Evolutionary conservation across 257 asterid species (phyloP), one percentile per base, ranked within the genome.

Genomic region (Solanum paucissectum): DNA sequence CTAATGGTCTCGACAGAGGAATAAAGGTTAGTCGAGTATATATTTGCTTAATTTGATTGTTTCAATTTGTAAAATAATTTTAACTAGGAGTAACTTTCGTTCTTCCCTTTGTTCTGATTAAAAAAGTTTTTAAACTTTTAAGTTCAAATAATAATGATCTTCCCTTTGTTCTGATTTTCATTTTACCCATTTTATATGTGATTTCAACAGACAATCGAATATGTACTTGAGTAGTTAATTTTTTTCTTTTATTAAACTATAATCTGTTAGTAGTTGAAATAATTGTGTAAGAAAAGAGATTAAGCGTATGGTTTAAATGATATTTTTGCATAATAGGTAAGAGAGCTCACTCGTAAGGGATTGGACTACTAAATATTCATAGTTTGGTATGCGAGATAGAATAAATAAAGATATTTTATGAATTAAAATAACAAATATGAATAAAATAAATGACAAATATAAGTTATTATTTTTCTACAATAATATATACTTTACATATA

Each of bases 1-100:
- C 94, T 34, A 87, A 91, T 83, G 95, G 91, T 55, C 84, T 73
- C 84, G 94, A 92, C 91, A 93, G 90, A 86, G 83, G 88, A 88
- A 90, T 86, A 25, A 93, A 94, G 98, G 96, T 95, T 20, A 90
- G 94, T 89, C 27, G 60, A 29, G 38, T 55, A 49, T 46, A 46
- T 81, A 49, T 32, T 49, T 49, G 11, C 27, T 81, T 60, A 7
- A 42, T 25, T 77, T 25, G 52, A 23, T 40, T 79, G 38, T 44
- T 25, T 42, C 36, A 81, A 38, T 36, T 36, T 36, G 37, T 5
- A 37, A 4, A 34, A 9, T 9, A 44, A 79, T 44, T 40, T 79
- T 79, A n/a, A 40, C 60, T 6, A 29, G 32, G 32, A 29, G 32
- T 29, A 6, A 20, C 81, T 73, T 71, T 7, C 23, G 11, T 40